Percentiles rank a stretch among this genome's conserved stretches.
These are phyloP conservation scores for Sphagnum magellanicum DNA, from an alignment of 228 moss, liverwort and hornwort genomes.

Conservation along the genomic window DNA sequence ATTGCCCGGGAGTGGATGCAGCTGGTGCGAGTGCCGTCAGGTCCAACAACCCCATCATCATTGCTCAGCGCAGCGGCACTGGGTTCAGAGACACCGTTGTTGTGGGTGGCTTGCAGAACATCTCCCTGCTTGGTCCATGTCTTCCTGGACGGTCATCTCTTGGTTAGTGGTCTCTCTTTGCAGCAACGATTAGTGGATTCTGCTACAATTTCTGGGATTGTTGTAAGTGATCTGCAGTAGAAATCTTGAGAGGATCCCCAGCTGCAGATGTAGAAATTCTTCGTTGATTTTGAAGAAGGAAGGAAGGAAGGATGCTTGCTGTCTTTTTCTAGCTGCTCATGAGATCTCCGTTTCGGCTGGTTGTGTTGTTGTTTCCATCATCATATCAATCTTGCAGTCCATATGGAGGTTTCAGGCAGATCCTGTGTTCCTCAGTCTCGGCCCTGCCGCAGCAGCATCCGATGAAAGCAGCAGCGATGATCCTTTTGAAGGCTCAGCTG, in stretches of 20 bases:
- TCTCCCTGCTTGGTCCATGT: conserved; percentile 55
- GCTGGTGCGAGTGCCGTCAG: conserved; percentile 29
- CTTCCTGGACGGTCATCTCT: conserved; percentile 53
- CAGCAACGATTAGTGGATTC: neutral
- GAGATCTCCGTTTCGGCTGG: neutral
- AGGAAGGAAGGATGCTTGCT: neutral
- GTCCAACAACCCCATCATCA: conserved; percentile 5
- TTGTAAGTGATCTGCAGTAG: neutral
- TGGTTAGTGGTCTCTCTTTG: conserved; percentile 22
- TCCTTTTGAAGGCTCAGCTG: conserved; percentile 4
- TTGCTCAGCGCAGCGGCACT: conserved; percentile 53
- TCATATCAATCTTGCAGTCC: conserved; percentile 16
- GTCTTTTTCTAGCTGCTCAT: neutral
- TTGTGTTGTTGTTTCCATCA: too few species aligned
- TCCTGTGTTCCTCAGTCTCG: conserved; percentile 38
- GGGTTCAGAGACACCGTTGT: conserved; percentile 44
- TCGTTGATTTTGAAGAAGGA: too few species aligned
- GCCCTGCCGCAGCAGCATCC: conserved; percentile 8
- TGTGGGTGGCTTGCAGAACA: conserved; percentile 73
- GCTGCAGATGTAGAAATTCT: too few species aligned
- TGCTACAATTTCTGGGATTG: neutral
- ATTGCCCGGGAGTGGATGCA: conserved; percentile 41
- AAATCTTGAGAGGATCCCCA: too few species aligned
- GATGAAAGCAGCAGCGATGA: conserved; percentile 7
- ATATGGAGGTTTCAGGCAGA: conserved; percentile 62